Percentiles rank a stretch among this genome's conserved stretches.
Conservation (phyloP, 495 filamentous ascomycete genomes). For the Astrothelium macrocarpum region DNA sequence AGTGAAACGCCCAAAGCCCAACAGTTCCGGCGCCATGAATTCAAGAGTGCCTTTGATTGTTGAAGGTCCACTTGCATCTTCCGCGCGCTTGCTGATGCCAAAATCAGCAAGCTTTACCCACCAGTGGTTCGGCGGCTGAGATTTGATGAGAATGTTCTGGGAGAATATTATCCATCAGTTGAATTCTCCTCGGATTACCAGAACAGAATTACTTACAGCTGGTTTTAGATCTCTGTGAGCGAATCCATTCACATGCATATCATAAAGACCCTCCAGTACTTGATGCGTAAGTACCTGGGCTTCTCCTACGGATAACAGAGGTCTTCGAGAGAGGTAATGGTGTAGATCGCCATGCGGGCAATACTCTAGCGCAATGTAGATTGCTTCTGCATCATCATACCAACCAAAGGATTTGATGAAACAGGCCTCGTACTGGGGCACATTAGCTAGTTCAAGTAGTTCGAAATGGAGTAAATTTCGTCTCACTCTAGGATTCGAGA, state of each 20-base stretch:
- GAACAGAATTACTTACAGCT: conserved; percentile 11
- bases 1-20: conserved; percentile 10
- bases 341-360: conserved; percentile 29
- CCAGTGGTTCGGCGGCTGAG: conserved; percentile 15
- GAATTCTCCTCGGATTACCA: no score
- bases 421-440: conserved; percentile 13
- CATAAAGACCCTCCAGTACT: conserved; percentile 17
- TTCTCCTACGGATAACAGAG: conserved; percentile 5
- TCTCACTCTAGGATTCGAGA: conserved; percentile 13
- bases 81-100: conserved; percentile 19
- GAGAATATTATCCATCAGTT: not conserved
- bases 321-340: conserved; percentile 5
- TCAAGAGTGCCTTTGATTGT: conserved; percentile 20
- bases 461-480: not conserved
- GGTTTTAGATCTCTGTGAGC: conserved; percentile 28
- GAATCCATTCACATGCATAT: conserved; percentile 23
- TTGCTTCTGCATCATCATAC: conserved; percentile 13
- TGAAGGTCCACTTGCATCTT: conserved; percentile 14
- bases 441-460: not conserved
- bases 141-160: conserved; percentile 22
- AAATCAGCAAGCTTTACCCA: conserved; percentile 24
- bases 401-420: conserved; percentile 20
- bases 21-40: conserved; percentile 26
- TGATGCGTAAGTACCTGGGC: conserved; percentile 15
- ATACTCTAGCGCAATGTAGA: conserved; percentile 6